phyloP scores from a whole-genome alignment of 2,329 filamentous ascomycete species.

The Knoxdaviesia capensis region DNA sequence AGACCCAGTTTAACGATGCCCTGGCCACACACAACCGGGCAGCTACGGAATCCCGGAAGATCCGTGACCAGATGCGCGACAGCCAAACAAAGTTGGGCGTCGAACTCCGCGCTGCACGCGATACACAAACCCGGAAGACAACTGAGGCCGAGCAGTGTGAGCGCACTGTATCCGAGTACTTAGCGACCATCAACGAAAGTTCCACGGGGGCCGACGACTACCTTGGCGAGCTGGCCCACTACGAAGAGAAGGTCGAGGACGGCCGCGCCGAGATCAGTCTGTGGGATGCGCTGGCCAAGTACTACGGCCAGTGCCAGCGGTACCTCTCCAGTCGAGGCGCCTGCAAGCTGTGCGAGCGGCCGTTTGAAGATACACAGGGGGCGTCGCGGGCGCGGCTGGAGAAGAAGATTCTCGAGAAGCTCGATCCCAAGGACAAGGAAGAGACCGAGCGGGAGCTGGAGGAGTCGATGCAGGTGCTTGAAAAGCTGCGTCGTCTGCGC shows the following conservation, averaged over 20 bases:
- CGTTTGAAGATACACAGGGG: constrained; percentile 39
- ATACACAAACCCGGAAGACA: constrained; percentile 42
- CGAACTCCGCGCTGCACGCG: constrained; percentile 43
- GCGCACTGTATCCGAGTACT: constrained; percentile 28
- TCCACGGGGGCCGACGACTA: constrained; percentile 31
- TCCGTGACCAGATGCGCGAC: constrained; percentile 48
- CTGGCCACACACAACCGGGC: constrained; percentile 34
- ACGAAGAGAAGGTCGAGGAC: constrained; percentile 36
- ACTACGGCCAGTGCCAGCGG: constrained; percentile 48
- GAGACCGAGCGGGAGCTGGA: constrained; percentile 42
- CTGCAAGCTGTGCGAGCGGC: constrained; percentile 57
- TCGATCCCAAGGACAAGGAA: constrained; percentile 40
- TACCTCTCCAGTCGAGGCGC: constrained; percentile 46
- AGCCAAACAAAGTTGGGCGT: constrained; percentile 62
- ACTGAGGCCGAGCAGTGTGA: constrained; percentile 42
- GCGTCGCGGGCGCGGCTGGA: constrained; percentile 41
- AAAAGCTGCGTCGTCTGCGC: constrained; percentile 39
- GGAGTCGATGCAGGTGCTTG: constrained; percentile 25
- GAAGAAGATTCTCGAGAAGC: constrained; percentile 43
- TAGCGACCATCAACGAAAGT: constrained; percentile 22
- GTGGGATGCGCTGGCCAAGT: constrained; percentile 48
- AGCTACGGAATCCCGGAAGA: constrained; percentile 44
- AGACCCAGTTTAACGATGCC: constrained; percentile 45
- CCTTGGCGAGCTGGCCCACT: constrained; percentile 24
- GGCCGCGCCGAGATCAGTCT: constrained; percentile 48